Evolutionary conservation across 129 eudicot species (phyloP).

Genomic region (Flaveria linearis): DNA sequence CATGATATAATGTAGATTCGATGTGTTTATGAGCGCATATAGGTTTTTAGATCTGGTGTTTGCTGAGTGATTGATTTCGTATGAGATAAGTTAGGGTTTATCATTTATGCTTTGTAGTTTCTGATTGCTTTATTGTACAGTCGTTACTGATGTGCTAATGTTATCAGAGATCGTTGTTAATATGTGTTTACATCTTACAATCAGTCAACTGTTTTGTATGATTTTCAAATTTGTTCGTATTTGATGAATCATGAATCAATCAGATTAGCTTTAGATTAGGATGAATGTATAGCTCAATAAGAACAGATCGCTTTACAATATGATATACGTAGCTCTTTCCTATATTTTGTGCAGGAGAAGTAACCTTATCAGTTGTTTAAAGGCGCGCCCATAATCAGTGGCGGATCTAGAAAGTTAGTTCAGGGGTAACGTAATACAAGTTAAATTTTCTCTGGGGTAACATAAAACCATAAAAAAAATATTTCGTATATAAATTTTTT

Average conservation of each 20-base stretch:
- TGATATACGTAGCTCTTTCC: too few relatives aligned
- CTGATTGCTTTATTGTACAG: background rate
- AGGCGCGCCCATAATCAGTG: too few relatives aligned
- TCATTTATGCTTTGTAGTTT: background rate
- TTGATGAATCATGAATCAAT: background rate
- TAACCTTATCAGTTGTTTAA: too few relatives aligned
- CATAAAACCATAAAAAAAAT: too few relatives aligned
- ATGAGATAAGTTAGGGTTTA: conserved; percentile 19
- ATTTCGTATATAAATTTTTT: too few relatives aligned
- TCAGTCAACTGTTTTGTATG: background rate
- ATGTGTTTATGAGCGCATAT: background rate
- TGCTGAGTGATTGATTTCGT: background rate
- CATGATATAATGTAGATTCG: background rate
- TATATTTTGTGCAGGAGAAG: too few relatives aligned
- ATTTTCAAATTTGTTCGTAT: background rate
- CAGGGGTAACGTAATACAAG: too few relatives aligned
- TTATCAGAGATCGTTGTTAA: background rate
- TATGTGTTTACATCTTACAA: background rate
- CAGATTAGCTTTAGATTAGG: background rate
- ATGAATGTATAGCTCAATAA: background rate
- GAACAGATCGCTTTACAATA: background rate
- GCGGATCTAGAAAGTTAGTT: too few relatives aligned
- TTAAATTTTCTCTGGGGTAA: too few relatives aligned
- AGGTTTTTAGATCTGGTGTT: conserved; percentile 2
- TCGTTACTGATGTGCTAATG: background rate